Evolutionary conservation across 257 asterid genomes (phyloP).

Genomic region (Forsythia viridissima): DNA sequence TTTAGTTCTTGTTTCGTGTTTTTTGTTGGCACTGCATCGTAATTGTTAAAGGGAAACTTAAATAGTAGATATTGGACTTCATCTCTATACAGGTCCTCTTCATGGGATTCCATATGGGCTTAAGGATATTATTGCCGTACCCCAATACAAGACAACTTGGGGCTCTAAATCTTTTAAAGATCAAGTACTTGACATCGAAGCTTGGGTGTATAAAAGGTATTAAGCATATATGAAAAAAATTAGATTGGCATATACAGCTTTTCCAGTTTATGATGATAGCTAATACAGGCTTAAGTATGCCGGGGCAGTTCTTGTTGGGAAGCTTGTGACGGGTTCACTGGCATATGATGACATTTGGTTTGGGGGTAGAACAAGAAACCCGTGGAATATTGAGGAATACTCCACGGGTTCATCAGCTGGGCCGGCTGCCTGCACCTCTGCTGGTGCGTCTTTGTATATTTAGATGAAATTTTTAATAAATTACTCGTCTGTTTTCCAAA

Average conservation of each 20-base stretch:
- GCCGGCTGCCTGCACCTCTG: conserved; percentile 88
- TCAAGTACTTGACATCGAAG: conserved; percentile 84
- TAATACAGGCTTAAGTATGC: conserved; percentile 72
- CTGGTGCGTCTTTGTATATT: conserved; percentile 43
- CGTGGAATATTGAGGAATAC: conserved; percentile 91
- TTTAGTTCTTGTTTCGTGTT: not conserved
- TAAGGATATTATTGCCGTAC: conserved; percentile 93
- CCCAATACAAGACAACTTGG: conserved; percentile 90
- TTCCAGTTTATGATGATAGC: not conserved
- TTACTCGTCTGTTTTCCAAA: not conserved
- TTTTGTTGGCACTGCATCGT: not conserved
- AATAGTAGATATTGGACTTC: conserved; percentile 8
- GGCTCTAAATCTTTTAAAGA: conserved; percentile 71
- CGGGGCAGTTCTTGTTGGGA: conserved; percentile 89
- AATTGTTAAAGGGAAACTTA: not conserved
- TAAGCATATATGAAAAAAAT: not conserved
- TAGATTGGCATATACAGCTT: not conserved
- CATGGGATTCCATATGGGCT: conserved; percentile 97
- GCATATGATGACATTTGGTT: conserved; percentile 97
- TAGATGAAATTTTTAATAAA: not conserved
- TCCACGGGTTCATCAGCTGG: conserved; percentile 99
- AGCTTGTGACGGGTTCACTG: conserved; percentile 83
- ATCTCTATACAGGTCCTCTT: conserved; percentile 66
- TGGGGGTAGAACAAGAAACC: conserved; percentile 95
- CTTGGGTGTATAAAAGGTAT: conserved; percentile 96